Base-by-base conservation (phyloP, 75 land plant genomes). In the Isoetes taiwanensis region DNA sequence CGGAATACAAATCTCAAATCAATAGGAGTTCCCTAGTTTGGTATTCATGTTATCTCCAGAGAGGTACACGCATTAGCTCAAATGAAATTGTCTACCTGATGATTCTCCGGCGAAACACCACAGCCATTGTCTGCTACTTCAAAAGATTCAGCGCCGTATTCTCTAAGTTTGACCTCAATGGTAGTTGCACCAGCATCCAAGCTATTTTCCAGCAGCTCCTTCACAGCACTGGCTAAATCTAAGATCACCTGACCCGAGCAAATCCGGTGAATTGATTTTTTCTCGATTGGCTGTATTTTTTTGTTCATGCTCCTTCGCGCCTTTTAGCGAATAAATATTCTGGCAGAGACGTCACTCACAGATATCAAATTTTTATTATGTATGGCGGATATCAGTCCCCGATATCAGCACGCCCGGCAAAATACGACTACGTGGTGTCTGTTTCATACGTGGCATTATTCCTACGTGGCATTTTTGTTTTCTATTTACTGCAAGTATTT, bases 181-280 rank as follows among this genome's bases (percentile, higher is more conserved):
- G 68, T 70, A 53, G 76, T 91, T 4, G 97, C 84, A 2, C 97
- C 94, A 16, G 97, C 97, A 68, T 91, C 97, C 61, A 91, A 60
- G 68, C 97, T 91, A 65, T 91, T 91, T 76, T 91, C 97, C 19
- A 91, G 88, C 6, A 86, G 70, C 68, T 91, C 97, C 78, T 91
- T 91, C 12, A 91, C 94, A 10, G 97, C 97, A 14, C 84, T 78
- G 0, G 97, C 56, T 26, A 91, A 77, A 42, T 91, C 97, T 32
- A 86, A 73, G 34, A 91, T 79, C 25, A 86, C 97, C 65, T 89
- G 96, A 9, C 97, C 97, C 9, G 97, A 72, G 34, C 94, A 91
- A 23, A 91, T 91, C 40, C 79, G 58, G 65, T 86, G 97, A 28
- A 86, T 74, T 1, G 65, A 78, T 33, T 74, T 72, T 67, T 76